Evolutionary conservation across 2,329 filamentous ascomycete genomes (phyloP), one percentile per base, ranked within the genome.

Genomic region (Colletotrichum sojae): DNA sequence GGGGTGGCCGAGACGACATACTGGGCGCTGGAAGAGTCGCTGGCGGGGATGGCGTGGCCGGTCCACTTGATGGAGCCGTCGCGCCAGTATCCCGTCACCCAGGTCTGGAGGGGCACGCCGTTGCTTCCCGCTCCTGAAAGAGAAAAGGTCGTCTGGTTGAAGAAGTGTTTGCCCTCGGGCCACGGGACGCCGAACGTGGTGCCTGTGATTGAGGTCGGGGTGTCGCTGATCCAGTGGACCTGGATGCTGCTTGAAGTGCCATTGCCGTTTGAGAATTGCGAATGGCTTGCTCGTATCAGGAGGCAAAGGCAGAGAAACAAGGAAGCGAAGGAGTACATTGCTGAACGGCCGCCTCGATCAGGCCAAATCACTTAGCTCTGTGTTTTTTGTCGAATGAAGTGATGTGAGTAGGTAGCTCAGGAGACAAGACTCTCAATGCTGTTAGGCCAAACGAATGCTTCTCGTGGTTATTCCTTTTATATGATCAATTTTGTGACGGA

Each of bases 21-120:
- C n/a, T 80, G 78, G 2, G 82, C 79, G 3, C 78, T 73, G 1
- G 81, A 74, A 0, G 71, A 72, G 2, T 83, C 81, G 0, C 80
- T 81, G 4, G 78, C 82, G 12, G 82, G 76, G 49, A 90, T 78
- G 0, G 88, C 86, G 72, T 90, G 88, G 0, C 83, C 88, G 3
- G 85, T 88, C 88, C 88, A 90, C 73, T 90, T 90, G 59, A 89
- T 80, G 0, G 88, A 89, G 25, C 85, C 86, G 76, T 90, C 88
- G 1, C 84, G 82, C 88, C 88, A 90, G 74, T 86, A 88, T 0
- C 84, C 87, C 0, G 85, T 89, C 3, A 83, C 78, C 87, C 88
- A 89, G 0, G 87, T 86, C 67, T 89, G 83, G 4, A 63, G 73
- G 20, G 31, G 74, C 0, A 71, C 72, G 5, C 72, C 74, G 15